A percentile compares a stretch with the other conserved stretches of the same genome.
These are phyloP conservation scores for Melocanna baccifera DNA, from an alignment of 176 grass and related monocot genomes.

Conservation along the genomic window DNA sequence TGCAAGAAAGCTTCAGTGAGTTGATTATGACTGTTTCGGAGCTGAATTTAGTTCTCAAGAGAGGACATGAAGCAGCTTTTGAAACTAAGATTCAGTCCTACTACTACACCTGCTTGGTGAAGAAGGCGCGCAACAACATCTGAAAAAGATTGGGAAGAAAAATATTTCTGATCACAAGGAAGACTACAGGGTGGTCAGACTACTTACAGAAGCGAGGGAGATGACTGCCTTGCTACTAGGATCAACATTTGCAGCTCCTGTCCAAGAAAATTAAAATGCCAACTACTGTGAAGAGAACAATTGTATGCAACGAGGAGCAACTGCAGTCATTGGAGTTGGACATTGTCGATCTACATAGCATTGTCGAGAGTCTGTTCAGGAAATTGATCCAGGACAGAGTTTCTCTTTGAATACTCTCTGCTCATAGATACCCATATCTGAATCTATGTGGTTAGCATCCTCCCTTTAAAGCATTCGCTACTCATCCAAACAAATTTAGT, in stretches of 20 bases:
- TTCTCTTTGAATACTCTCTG: conserved; percentile 35
- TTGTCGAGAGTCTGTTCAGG: conserved; percentile 30
- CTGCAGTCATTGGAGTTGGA: conserved; percentile 22
- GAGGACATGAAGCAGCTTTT: conserved; percentile 1
- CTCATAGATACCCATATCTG: conserved; percentile 20
- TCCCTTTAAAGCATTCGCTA: background rate
- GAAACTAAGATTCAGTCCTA: conserved; percentile 1
- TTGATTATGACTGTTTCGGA: background rate
- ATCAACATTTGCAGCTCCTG: background rate
- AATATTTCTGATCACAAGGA: background rate
- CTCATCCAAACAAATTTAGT: conserved; percentile 12
- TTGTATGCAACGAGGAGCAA: background rate
- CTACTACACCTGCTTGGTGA: background rate
- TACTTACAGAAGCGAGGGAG: conserved; percentile 18
- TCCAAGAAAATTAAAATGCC: background rate
- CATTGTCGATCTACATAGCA: conserved; percentile 21
- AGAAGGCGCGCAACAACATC: conserved; percentile 29
- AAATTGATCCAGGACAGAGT: conserved; percentile 30
- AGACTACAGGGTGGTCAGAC: background rate
- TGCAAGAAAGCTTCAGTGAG: background rate
- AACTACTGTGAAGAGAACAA: background rate
- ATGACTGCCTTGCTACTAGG: conserved; percentile 14
- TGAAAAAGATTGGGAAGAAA: background rate
- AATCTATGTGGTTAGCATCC: conserved; percentile 1
- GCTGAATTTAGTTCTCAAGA: background rate